These are phyloP conservation scores for Candida qinlingensis DNA, from an alignment of 805 yeast genomes.

Conservation along the genomic window DNA sequence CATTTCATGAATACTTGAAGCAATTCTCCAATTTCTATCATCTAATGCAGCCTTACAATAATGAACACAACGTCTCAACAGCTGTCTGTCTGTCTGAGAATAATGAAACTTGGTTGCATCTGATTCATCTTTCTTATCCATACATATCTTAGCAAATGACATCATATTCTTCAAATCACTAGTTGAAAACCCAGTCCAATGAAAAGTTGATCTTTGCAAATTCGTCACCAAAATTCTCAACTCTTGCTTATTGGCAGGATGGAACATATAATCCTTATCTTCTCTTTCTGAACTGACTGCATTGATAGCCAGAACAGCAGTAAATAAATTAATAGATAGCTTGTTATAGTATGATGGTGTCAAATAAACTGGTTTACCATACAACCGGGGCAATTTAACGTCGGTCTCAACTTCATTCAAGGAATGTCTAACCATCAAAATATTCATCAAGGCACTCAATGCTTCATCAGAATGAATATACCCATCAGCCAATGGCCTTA, in stretches of 20 bases:
- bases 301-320: constrained; percentile 63
- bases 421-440: constrained; percentile 53
- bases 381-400: constrained; percentile 51
- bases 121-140: constrained; percentile 31
- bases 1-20: constrained; percentile 62
- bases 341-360: constrained; percentile 59
- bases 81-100: constrained; percentile 31
- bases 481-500: constrained; percentile 42
- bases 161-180: constrained; percentile 51
- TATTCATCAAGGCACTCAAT: constrained; percentile 37
- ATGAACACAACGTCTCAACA: constrained; percentile 40
- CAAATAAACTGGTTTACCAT: constrained; percentile 53
- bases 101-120: constrained; percentile 26
- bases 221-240: constrained; percentile 54
- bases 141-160: constrained; percentile 40
- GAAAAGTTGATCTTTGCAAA: constrained; percentile 61
- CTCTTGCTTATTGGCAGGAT: constrained; percentile 49
- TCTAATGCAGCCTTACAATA: constrained; percentile 44
- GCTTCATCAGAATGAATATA: constrained; percentile 37
- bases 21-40: constrained; percentile 53
- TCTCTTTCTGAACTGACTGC: constrained; percentile 68
- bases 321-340: constrained; percentile 56
- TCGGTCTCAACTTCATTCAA: constrained; percentile 50
- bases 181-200: constrained; percentile 69
- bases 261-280: constrained; percentile 69